Conservation (phyloP, 352 stramenopile genomes). For the Phytophthora tubulina region DNA sequence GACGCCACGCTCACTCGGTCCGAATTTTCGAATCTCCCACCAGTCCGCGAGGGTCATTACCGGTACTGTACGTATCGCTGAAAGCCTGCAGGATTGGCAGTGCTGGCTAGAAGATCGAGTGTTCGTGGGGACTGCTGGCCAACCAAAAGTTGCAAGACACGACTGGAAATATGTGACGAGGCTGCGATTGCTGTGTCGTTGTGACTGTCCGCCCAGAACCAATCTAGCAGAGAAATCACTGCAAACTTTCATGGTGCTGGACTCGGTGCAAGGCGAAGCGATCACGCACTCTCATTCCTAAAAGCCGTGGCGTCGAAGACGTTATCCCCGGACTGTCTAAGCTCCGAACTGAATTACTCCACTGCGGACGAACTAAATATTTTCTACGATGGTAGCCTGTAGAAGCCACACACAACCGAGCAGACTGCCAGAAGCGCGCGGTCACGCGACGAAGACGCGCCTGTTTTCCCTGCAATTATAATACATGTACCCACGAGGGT, state of each 20-base stretch:
- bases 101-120: neutral
- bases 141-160: neutral
- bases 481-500: too few relatives aligned
- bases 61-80: neutral
- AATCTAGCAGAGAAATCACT: constrained; percentile 4
- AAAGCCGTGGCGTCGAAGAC: too few relatives aligned
- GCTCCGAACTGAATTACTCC: too few relatives aligned
- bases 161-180: constrained; percentile 27
- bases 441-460: too few relatives aligned
- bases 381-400: too few relatives aligned
- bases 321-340: too few relatives aligned
- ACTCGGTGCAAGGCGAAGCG: neutral
- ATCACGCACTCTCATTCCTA: neutral
- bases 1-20: constrained; percentile 19
- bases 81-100: constrained; percentile 6
- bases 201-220: constrained; percentile 7
- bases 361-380: too few relatives aligned
- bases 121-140: neutral
- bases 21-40: constrained; percentile 28
- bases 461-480: too few relatives aligned
- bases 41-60: constrained; percentile 35
- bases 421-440: too few relatives aligned
- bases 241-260: neutral
- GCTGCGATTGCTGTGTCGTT: neutral
- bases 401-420: too few relatives aligned